Evolutionary conservation across 2,329 filamentous ascomycete species (phyloP).

Genomic region (Pseudogymnoascus sp.): DNA sequence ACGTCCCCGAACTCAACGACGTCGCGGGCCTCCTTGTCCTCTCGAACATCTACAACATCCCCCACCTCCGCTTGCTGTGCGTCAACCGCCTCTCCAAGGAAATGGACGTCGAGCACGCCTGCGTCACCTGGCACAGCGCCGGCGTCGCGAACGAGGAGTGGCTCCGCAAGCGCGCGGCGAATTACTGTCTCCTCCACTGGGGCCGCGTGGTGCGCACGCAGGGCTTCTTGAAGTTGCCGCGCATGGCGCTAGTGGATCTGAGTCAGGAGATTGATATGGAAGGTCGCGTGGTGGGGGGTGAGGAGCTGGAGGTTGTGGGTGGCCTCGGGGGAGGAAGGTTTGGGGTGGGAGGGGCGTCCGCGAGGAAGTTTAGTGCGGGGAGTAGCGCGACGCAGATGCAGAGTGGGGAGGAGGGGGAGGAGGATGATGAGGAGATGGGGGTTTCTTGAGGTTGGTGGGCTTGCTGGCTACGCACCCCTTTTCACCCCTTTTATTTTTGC

Average conservation of each 20-base stretch:
- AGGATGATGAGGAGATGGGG: slow-evolving; percentile 60
- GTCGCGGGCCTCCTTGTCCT: slow-evolving; percentile 93
- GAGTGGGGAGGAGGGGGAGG: slow-evolving; percentile 48
- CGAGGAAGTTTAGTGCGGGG: slow-evolving; percentile 54
- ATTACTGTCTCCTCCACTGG: slow-evolving; percentile 90
- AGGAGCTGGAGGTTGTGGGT: slow-evolving; percentile 38
- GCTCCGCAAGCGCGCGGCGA: slow-evolving; percentile 81
- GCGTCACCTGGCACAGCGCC: slow-evolving; percentile 92
- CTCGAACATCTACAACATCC: slow-evolving; percentile 97
- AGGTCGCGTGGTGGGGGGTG: slow-evolving; percentile 73
- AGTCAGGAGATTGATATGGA: slow-evolving; percentile 92
- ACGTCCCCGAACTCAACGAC: slow-evolving; percentile 65
- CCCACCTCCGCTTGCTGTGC: slow-evolving; percentile 81
- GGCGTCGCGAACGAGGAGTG: slow-evolving; percentile 87
- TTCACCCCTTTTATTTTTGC: neutral
- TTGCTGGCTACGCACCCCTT: neutral
- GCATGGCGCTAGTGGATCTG: slow-evolving; percentile 76
- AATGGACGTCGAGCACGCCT: slow-evolving; percentile 89
- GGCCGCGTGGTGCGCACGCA: slow-evolving; percentile 85
- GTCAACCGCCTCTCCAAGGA: slow-evolving; percentile 86
- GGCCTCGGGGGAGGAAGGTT: slow-evolving; percentile 45
- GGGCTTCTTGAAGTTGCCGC: slow-evolving; percentile 76
- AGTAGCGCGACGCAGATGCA: slow-evolving; percentile 51
- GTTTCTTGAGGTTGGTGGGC: slow-evolving; percentile 31
- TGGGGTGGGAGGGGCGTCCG: slow-evolving; percentile 37